These are phyloP conservation scores for Pestalotiopsis sp. DNA, from an alignment of 2,329 filamentous ascomycete genomes.

Conservation along the genomic window DNA sequence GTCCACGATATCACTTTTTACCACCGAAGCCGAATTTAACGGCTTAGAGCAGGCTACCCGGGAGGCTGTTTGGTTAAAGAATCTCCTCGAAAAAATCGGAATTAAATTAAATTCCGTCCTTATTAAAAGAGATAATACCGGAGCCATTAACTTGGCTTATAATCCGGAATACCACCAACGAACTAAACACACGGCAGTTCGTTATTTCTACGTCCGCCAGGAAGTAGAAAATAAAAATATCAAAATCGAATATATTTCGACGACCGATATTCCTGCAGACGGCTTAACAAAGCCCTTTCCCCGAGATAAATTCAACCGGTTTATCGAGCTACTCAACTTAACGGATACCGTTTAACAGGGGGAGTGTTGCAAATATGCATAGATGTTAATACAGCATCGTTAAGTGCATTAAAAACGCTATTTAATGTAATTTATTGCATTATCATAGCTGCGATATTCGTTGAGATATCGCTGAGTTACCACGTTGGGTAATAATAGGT, in stretches of 20 bases:
- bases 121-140: background rate
- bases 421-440: background rate
- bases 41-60: background rate
- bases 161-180: too few relatives aligned
- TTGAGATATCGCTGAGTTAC: too few relatives aligned
- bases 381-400: background rate
- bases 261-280: background rate
- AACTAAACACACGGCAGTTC: too few relatives aligned
- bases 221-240: background rate
- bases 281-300: background rate
- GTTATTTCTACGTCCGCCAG: too few relatives aligned
- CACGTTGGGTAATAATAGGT: too few relatives aligned
- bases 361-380: background rate
- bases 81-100: background rate
- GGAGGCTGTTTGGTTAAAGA: background rate
- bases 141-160: too few relatives aligned
- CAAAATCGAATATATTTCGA: background rate
- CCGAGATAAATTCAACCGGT: background rate
- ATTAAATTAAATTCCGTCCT: background rate
- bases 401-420: background rate
- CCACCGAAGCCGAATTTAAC: background rate
- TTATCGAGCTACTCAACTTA: background rate
- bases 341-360: background rate
- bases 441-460: too few relatives aligned
- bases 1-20: background rate